Evolutionary conservation across 495 filamentous ascomycete species (phyloP), one percentile per base, ranked within the genome.

Genomic region (Bombardia bombarda): DNA sequence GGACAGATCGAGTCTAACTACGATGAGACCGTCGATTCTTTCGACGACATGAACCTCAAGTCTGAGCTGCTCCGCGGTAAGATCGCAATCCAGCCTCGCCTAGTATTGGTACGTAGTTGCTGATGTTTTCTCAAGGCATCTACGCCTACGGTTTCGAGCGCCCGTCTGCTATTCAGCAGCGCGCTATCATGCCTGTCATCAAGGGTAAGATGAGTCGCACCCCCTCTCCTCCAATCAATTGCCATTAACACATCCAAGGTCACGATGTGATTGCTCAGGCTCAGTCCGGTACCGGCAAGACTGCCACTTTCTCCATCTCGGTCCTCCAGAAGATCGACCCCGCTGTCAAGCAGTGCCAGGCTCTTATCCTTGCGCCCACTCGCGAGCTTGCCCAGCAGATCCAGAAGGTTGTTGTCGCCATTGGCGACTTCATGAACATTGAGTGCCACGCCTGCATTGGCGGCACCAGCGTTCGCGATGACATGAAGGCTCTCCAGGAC

Each of bases 1-100:
- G 93, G 86, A 64, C 86, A 90, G 74, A 97, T 99, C 75, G 92
- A 97, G 75, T 95, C 90, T 60, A 99, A 97, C 86, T 99, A 99
- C 73, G 92, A 99, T 80, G 93, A 99, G 79, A 87, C 90, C 58
- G 92, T 90, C 66, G 92, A 99, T 70, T 94, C 89, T 45, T 98
- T 98, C 69, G 92, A 98, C 71, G 77, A 88, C 49, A 98, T 98
- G 92, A 82, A 83, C 70, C 78, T 98, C 59, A 95, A 93, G 79
- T 56, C 84, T 37, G 92, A 98, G 79, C 82, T 98, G 60, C 84
- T 98, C 58, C 90, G 92, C 74, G 92, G 87, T 92, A 82, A 72
- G 82, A 42, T 40, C 30, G 7, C 34, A 8, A 39, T 10, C 30
- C 20, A 28, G n/a, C n/a, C n/a, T n/a, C n/a, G 32, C 42, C 17